A percentile compares a stretch with the other conserved stretches of the same genome.
Conservation (phyloP, 345 rosid species). For the Cardamine chenopodiifolia region DNA sequence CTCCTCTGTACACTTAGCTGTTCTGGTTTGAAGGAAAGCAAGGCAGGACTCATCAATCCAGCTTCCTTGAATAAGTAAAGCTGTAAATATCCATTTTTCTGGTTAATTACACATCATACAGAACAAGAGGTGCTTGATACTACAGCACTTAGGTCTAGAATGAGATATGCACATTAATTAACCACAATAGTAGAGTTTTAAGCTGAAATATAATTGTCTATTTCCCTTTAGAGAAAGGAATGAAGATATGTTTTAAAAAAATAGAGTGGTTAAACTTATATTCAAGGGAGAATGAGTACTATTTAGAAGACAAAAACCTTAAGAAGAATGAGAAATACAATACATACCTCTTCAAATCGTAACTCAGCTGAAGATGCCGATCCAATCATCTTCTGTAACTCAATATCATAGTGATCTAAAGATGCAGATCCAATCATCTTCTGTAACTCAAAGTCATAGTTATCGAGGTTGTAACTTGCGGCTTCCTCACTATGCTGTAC, state of each 20-base stretch:
- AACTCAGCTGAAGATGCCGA: conserved; percentile 46
- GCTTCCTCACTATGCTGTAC: conserved; percentile 35
- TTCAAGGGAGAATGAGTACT: conserved; percentile 20
- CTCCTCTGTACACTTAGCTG: conserved; percentile 42
- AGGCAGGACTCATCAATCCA: conserved; percentile 44
- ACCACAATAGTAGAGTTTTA: neutral
- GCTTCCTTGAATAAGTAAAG: conserved; percentile 45
- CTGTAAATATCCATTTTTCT: conserved; percentile 40
- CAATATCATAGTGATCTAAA: conserved; percentile 35
- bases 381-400: conserved; percentile 43
- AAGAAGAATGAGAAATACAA: conserved; percentile 14
- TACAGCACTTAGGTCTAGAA: conserved; percentile 19
- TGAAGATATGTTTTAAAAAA: too few relatives aligned
- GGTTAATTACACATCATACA: conserved; percentile 21
- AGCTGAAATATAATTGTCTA: neutral
- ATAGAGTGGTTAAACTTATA: neutral
- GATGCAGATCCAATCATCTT: conserved; percentile 45
- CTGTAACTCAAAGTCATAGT: conserved; percentile 37
- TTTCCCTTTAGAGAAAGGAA: conserved; percentile 7
- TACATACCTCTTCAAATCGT: conserved; percentile 56
- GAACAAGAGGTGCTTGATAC: conserved; percentile 18
- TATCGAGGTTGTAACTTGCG: conserved; percentile 20
- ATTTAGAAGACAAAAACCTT: conserved; percentile 15
- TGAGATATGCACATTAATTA: conserved; percentile 8
- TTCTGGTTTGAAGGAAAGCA: conserved; percentile 39